Evolutionary conservation across 306 rosid species (phyloP), one percentile per base, ranked within the genome.

Genomic region (Macrotyloma uniflorum): DNA sequence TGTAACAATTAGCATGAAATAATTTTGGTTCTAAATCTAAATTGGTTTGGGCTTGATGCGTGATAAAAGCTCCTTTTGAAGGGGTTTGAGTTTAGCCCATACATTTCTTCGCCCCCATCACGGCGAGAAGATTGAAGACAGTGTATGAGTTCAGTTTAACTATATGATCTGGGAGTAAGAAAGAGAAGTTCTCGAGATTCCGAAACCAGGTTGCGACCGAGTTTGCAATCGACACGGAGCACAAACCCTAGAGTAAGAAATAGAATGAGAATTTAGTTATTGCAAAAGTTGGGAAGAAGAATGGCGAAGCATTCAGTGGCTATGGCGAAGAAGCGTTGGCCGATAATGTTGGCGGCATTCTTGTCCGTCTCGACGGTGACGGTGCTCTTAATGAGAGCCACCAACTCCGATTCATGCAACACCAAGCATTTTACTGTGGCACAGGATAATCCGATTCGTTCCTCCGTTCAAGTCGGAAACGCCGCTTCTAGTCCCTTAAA

Each of bases 291-390:
- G 71, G 19, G 33, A 20, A 22, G 16, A 33, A 38, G 43, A 38
- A 66, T 66, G 71, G 71, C 51, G 33, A 66, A 66, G 71, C 71
- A 66, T 40, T 87, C 85, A 88, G 77, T 78, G 81, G 83, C 88
- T 73, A 83, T 80, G 86, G 86, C 86, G 79, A 93, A 89, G 90
- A 89, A 78, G 81, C 63, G 87, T 35, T 86, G 90, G 90, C 80
- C 80, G 0, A 42, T 66, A 81, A 42, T 86, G 81, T 40, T 77
- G 35, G 20, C 61, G 15, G 67, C 74, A 54, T 47, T 77, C 22
- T 53, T 77, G 20, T 77, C 81, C 20, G 16, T 77, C 58, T 66
- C 81, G 28, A 67, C 74, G 0, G 32, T 67, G 45, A 67, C 67
- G 4, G 51, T 66, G 9, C 75, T 77, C 72, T 75, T 93, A 66